Conservation (phyloP, 2,329 filamentous ascomycete genomes). For the Akanthomyces muscarius region DNA sequence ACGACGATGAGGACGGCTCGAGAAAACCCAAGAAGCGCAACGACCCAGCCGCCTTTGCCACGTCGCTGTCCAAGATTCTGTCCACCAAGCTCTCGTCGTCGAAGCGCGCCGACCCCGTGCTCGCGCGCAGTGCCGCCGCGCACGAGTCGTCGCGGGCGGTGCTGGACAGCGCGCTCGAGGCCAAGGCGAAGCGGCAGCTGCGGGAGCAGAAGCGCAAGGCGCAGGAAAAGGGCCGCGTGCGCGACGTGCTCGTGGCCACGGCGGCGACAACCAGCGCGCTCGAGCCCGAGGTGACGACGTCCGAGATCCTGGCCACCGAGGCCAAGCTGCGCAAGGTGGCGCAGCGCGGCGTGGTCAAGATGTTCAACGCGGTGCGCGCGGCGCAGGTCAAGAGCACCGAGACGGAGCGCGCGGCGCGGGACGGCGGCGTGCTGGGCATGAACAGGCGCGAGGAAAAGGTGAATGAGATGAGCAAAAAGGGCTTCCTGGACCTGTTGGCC, state of each 20-base stretch:
- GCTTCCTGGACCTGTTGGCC: conserved; percentile 87
- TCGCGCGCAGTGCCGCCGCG: conserved; percentile 75
- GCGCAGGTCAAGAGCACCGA: conserved; percentile 86
- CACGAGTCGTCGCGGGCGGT: conserved; percentile 67
- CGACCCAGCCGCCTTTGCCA: conserved; percentile 86
- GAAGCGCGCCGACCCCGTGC: conserved; percentile 83
- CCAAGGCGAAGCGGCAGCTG: conserved; percentile 73
- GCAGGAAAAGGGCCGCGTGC: conserved; percentile 80
- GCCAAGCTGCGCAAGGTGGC: conserved; percentile 79
- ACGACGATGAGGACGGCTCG: conserved; percentile 37
- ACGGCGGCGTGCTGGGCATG: conserved; percentile 73
- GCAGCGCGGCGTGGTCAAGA: conserved; percentile 87
- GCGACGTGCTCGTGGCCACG: conserved; percentile 71
- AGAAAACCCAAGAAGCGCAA: conserved; percentile 70
- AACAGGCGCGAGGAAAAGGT: conserved; percentile 79
- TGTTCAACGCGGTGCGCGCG: conserved; percentile 92
- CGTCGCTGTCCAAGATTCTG: conserved; percentile 88
- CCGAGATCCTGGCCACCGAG: conserved; percentile 65
- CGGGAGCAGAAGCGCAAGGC: conserved; percentile 75
- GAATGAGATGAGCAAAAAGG: conserved; percentile 95
- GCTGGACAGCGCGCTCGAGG: conserved; percentile 73
- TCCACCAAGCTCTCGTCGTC: conserved; percentile 79
- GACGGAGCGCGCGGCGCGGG: conserved; percentile 65
- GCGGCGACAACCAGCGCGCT: conserved; percentile 41
- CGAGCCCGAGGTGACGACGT: conserved; percentile 45